These are phyloP conservation scores for Epicoccum nigrum DNA, from an alignment of 2,329 filamentous ascomycete species.

Conservation along the genomic window DNA sequence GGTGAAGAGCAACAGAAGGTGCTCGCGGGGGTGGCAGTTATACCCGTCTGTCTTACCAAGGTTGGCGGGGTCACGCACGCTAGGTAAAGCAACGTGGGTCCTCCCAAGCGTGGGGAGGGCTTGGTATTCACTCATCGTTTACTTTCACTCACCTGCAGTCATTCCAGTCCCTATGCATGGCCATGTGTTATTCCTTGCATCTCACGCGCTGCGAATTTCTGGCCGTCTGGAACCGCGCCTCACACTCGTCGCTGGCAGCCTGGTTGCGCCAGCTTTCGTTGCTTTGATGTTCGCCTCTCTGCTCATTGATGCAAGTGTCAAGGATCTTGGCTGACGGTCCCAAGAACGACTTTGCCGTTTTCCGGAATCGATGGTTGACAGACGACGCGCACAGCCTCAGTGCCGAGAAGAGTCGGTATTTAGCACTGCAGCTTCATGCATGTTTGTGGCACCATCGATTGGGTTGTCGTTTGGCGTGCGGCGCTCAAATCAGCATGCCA, in stretches of 20 bases:
- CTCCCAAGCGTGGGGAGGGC: conserved; percentile 31
- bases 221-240: conserved; percentile 10
- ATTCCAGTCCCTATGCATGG: conserved; percentile 8
- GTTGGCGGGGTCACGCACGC: conserved; percentile 40
- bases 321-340: conserved; percentile 43
- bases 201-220: conserved; percentile 13
- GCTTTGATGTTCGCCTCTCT: conserved; percentile 10
- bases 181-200: conserved; percentile 3
- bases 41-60: conserved; percentile 33
- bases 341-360: conserved; percentile 37
- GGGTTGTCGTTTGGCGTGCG: neutral
- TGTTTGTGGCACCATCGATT: conserved; percentile 3
- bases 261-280: neutral
- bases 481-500: conserved; percentile 1
- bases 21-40: conserved; percentile 39
- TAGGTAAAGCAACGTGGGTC: conserved; percentile 38
- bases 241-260: neutral
- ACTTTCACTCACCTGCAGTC: conserved; percentile 26
- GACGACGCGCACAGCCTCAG: conserved; percentile 30
- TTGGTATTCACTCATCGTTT: conserved; percentile 23
- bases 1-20: conserved; percentile 28
- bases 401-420: conserved; percentile 39
- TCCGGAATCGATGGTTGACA: conserved; percentile 22
- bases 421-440: conserved; percentile 21
- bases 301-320: conserved; percentile 26